Base-by-base conservation (phyloP, 805 yeast genomes). In the Candida sanyiensis region DNA sequence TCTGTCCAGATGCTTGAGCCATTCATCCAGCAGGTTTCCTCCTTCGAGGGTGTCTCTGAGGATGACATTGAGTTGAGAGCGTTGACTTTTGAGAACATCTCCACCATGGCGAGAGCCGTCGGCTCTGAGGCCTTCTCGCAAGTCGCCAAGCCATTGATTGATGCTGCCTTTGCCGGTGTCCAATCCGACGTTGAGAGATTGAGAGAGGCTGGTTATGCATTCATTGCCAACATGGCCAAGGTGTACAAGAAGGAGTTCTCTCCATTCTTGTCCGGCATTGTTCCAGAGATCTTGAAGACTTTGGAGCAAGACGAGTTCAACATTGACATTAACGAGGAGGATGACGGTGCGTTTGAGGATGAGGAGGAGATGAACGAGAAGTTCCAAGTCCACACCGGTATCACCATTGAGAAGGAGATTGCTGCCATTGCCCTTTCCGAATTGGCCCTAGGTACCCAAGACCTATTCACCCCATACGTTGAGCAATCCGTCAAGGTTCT, bases 61-160 rank as follows among this genome's bases (percentile, higher is more conserved):
- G 94, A 85, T 46, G 95, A 88, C 56, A 79, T 86, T 48, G 96
- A 88, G 65, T 76, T 93, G 54, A 78, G 94, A 62, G 96, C 96
- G 25, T 73, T 80, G 59, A 86, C 97, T 38, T 81, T 93, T 50
- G 99, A 93, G 69, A 83, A 93, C 56, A 76, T 93, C 49, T 84
- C 96, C 32, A 83, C 96, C 12, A 80, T 93, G 83, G 97, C 95
- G 40, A 77, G 89, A 62, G 97, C 99, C 40, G 97, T 93, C 43
- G 96, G 97, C 47, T 83, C 93, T 39, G 90, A 83, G 52, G 70
- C 87, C 0, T 93, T 93, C 66, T 76, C 85, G 29, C 77, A 83
- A 32, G 87, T 75, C 59, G 96, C 96, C 37, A 80, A 80, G 57
- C 90, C 95, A 19, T 73, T 89, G 59, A 85, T 88, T 50, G 83